These are phyloP conservation scores for Penicillium salamii DNA, from an alignment of 495 filamentous ascomycete species.

Conservation along the genomic window DNA sequence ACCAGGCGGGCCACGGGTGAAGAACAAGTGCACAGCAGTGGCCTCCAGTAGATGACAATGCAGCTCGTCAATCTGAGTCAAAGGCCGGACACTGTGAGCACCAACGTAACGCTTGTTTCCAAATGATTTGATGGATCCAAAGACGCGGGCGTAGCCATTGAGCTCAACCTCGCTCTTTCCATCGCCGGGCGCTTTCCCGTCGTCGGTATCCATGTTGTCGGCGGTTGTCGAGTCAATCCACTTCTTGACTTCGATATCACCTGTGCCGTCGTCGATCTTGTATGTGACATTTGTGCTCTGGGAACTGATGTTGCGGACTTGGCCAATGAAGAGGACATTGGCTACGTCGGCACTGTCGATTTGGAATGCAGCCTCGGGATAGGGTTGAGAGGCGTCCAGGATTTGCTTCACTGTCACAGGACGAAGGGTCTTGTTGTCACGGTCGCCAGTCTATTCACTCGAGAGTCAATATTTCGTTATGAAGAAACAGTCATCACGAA, in stretches of 20 bases:
- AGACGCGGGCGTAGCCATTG: conserved; percentile 78
- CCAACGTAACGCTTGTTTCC: conserved; percentile 75
- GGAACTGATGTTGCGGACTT: conserved; percentile 80
- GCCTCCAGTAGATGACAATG: conserved; percentile 87
- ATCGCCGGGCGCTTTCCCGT: conserved; percentile 26
- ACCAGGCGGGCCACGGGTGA: conserved; percentile 69
- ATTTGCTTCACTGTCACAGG: conserved; percentile 95
- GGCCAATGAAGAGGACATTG: conserved; percentile 76
- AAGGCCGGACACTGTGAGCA: conserved; percentile 73
- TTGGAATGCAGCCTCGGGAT: conserved; percentile 70
- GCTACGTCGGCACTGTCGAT: conserved; percentile 69
- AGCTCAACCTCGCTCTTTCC: conserved; percentile 52
- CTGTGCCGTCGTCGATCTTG: conserved; percentile 93
- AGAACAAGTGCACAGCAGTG: conserved; percentile 79
- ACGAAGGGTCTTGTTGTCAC: conserved; percentile 71
- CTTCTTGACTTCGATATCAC: conserved; percentile 85
- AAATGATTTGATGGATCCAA: conserved; percentile 74
- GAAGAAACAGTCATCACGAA: not conserved
- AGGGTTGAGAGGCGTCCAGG: conserved; percentile 70
- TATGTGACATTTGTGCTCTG: conserved; percentile 90
- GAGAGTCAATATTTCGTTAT: not conserved
- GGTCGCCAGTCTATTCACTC: conserved; percentile 18
- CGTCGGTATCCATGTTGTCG: conserved; percentile 49
- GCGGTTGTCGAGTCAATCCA: conserved; percentile 68
- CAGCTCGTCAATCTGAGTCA: conserved; percentile 87